A percentile compares a stretch with the other conserved stretches of the same genome.
Evolutionary conservation across 345 rosid genomes (phyloP).

Genomic region (Populus davidiana): DNA sequence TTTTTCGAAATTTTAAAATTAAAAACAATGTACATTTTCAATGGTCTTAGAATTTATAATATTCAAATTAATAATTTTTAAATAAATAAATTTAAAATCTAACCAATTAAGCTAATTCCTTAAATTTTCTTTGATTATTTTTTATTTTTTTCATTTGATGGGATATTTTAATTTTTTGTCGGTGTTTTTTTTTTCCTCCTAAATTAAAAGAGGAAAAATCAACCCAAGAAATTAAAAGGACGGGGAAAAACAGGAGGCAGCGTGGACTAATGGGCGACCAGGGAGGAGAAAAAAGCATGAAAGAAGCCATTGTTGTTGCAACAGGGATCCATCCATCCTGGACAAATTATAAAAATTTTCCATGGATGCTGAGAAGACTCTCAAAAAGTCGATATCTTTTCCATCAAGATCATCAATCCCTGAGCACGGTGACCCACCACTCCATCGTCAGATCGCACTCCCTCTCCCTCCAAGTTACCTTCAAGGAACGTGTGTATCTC

Average conservation of each 20-base stretch:
- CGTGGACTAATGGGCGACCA: not conserved
- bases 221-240: not conserved
- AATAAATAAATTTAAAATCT: too few species aligned
- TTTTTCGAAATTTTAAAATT: too few species aligned
- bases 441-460: not conserved
- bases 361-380: conserved; percentile 7
- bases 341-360: not conserved
- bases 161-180: too few species aligned
- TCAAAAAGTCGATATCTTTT: conserved; percentile 13
- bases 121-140: too few species aligned
- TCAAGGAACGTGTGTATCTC: conserved; percentile 8
- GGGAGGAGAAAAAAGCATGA: not conserved
- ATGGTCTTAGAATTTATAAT: too few species aligned
- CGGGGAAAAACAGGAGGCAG: not conserved
- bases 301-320: not conserved
- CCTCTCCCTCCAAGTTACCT: not conserved
- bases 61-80: too few species aligned
- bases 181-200: too few species aligned
- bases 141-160: too few species aligned
- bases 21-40: rapidly evolving
- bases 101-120: too few species aligned
- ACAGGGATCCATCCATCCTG: conserved; percentile 1
- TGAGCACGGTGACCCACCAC: too few species aligned
- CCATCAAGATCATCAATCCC: not conserved
- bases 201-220: not conserved